Evolutionary conservation across 2,329 filamentous ascomycete species (phyloP).

Genomic region (Talaromyces sp.): DNA sequence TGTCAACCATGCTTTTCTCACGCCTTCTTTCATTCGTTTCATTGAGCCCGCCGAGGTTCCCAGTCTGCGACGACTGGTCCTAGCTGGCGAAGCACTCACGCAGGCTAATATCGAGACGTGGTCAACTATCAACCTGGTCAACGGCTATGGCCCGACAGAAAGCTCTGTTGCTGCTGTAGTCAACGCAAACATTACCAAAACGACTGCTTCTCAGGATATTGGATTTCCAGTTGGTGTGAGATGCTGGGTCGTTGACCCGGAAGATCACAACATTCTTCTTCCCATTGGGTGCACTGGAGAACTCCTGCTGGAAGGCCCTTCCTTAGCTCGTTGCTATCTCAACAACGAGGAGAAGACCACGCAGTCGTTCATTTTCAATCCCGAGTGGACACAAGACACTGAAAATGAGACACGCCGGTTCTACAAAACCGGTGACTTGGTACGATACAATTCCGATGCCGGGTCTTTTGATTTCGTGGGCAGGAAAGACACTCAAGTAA

Average conservation of each 20-base stretch:
- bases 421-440: conserved; percentile 31
- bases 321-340: conserved; percentile 42
- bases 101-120: conserved; percentile 24
- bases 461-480: conserved; percentile 31
- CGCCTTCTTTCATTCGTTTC: conserved; percentile 52
- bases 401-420: conserved; percentile 27
- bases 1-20: conserved; percentile 54
- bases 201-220: conserved; percentile 27
- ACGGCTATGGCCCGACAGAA: conserved; percentile 9
- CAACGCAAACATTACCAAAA: conserved; percentile 14
- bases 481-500: conserved; percentile 35
- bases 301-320: conserved; percentile 37
- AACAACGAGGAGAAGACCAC: conserved; percentile 34
- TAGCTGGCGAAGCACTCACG: conserved; percentile 37
- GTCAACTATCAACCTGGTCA: conserved; percentile 7
- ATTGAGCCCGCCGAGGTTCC: conserved; percentile 22
- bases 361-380: conserved; percentile 31
- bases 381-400: conserved; percentile 26
- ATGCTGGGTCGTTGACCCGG: conserved; percentile 40
- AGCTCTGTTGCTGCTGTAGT: conserved; percentile 8
- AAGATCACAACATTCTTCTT: conserved; percentile 38
- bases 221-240: conserved; percentile 38
- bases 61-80: conserved; percentile 38
- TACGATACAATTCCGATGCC: conserved; percentile 27
- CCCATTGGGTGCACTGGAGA: conserved; percentile 38